Percentiles rank a stretch among this genome's conserved stretches.
These are phyloP conservation scores for Cryomyces minteri DNA, from an alignment of 495 filamentous ascomycete species.

Conservation along the genomic window DNA sequence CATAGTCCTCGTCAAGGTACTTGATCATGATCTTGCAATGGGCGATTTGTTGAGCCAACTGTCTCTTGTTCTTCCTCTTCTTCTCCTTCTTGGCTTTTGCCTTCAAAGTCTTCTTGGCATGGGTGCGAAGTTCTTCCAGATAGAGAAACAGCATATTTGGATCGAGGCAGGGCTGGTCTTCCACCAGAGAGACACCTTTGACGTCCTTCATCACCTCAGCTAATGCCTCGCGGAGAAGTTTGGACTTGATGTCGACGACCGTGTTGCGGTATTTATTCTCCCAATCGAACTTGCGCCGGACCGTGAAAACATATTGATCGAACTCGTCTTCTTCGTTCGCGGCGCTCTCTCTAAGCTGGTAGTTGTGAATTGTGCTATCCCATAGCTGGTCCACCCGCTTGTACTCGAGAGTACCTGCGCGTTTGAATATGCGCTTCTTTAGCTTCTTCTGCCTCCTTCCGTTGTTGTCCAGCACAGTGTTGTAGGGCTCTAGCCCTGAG, in stretches of 20 bases:
- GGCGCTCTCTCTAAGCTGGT: conserved; percentile 64
- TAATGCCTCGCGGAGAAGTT: conserved; percentile 53
- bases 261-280: conserved; percentile 71
- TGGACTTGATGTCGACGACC: conserved; percentile 74
- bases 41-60: conserved; percentile 29
- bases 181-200: conserved; percentile 62
- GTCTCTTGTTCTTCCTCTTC: conserved; percentile 49
- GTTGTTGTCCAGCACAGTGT: background rate
- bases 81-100: conserved; percentile 36
- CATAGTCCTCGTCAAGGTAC: conserved; percentile 71
- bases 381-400: conserved; percentile 68
- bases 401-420: conserved; percentile 51
- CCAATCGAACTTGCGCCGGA: conserved; percentile 72
- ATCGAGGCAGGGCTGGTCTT: conserved; percentile 54
- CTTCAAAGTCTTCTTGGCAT: conserved; percentile 47
- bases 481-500: background rate
- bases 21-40: conserved; percentile 65
- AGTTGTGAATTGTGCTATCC: conserved; percentile 51
- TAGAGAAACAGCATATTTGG: conserved; percentile 85
- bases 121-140: conserved; percentile 50
- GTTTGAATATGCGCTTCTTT: conserved; percentile 5
- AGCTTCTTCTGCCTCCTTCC: conserved; percentile 2
- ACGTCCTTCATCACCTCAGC: conserved; percentile 62
- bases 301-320: conserved; percentile 73
- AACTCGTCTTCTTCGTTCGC: conserved; percentile 62